phyloP scores from a whole-genome alignment of 257 asterid genomes.

The Solanum pennellii region DNA sequence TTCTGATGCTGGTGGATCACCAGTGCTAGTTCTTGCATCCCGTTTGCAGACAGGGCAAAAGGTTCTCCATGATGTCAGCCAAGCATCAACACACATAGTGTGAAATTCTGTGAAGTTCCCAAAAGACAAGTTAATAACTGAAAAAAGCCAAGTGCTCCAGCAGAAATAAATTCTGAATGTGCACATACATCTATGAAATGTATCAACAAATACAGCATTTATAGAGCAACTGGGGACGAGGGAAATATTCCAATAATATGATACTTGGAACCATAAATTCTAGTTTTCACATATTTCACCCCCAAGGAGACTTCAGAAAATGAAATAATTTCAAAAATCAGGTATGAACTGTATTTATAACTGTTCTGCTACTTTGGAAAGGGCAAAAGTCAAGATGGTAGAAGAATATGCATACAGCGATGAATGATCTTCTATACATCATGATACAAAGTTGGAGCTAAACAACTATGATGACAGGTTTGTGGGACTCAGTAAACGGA shows the following conservation, averaged over 20 bases:
- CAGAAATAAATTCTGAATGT: background rate
- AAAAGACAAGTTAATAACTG: background rate
- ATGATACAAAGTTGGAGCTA: background rate
- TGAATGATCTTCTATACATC: background rate
- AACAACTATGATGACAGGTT: background rate
- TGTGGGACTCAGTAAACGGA: background rate
- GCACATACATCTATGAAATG: background rate
- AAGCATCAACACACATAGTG: slow-evolving; percentile 57
- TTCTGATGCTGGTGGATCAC: slow-evolving; percentile 65
- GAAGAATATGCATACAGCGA: background rate
- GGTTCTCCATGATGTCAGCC: slow-evolving; percentile 91
- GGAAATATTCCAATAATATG: background rate
- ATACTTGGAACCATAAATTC: background rate
- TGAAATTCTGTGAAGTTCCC: slow-evolving; percentile 46
- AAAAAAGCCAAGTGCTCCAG: background rate
- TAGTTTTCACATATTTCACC: background rate
- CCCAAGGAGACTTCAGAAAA: background rate
- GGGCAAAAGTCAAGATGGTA: background rate
- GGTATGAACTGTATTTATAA: background rate
- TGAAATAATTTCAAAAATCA: background rate
- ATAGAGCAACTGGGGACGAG: background rate
- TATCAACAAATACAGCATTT: background rate
- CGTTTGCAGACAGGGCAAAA: slow-evolving; percentile 89
- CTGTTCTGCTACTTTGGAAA: background rate
- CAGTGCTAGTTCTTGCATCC: slow-evolving; percentile 56